phyloP scores from a whole-genome alignment of 2,329 filamentous ascomycete genomes.

The Teratosphaeria viscida region DNA sequence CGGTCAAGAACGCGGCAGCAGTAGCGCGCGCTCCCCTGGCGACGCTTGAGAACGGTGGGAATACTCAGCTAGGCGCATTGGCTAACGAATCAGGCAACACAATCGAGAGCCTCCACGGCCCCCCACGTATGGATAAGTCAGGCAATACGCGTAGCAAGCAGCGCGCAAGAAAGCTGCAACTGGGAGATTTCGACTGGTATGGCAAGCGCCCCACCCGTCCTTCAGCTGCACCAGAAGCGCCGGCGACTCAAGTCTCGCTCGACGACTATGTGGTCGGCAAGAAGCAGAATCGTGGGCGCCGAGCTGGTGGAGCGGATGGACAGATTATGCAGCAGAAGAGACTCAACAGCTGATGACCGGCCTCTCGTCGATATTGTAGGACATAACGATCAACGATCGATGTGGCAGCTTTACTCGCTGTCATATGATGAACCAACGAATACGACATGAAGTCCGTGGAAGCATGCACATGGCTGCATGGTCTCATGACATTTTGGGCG shows the following conservation, averaged over 20 bases:
- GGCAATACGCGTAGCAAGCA: slow-evolving; percentile 61
- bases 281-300: slow-evolving; percentile 5
- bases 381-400: slow-evolving; percentile 15
- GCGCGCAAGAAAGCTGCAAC: slow-evolving; percentile 78
- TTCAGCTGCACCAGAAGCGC: slow-evolving; percentile 10
- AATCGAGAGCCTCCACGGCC: slow-evolving; percentile 30
- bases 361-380: slow-evolving; percentile 15
- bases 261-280: slow-evolving; percentile 23
- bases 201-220: slow-evolving; percentile 8
- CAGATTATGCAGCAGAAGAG: slow-evolving; percentile 1
- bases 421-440: background rate
- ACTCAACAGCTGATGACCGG: slow-evolving; percentile 16
- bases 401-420: background rate
- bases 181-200: slow-evolving; percentile 98
- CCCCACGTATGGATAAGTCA: slow-evolving; percentile 44
- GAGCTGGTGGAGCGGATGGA: slow-evolving; percentile 5
- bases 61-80: slow-evolving; percentile 2
- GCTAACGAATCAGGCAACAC: slow-evolving; percentile 21
- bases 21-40: slow-evolving; percentile 1
- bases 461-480: background rate
- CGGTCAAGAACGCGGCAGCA: slow-evolving; percentile 1
- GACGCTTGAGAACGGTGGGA: slow-evolving; percentile 1
- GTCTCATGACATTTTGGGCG: background rate
- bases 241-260: slow-evolving; percentile 13
- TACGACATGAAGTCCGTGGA: background rate